Base-by-base conservation (phyloP, 192 early-diverging fungal genomes). In the Coemansia reversa region DNA sequence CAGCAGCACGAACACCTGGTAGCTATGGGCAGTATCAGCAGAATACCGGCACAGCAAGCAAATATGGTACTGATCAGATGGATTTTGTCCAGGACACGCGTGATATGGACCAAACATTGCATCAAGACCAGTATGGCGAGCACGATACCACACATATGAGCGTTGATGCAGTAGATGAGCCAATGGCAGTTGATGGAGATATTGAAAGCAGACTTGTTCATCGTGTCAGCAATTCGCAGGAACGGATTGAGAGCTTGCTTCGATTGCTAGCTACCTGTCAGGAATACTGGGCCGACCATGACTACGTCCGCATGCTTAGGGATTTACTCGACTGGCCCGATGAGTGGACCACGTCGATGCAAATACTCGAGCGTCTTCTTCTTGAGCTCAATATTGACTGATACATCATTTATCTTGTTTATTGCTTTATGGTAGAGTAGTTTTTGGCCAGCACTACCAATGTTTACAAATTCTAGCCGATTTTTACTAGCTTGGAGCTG, bases 291-390 rank as follows among this genome's bases (percentile, higher is more conserved):
- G 77, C 77, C 24, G 77, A 80, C 65, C 77, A 80, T 45, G 77
- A 80, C 42, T 80, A 80, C 29, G 72, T 80, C 16, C 67, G 60
- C 33, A 39, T 71, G 45, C 61, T 80, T 45, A 67, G 69, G 18
- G 67, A 70, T 16, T 70, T 80, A 69, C 77, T 80, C 18, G 42
- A 67, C 54, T 80, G 77, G 77, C 77, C 77, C 22, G 77, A 80
- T 63, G 77, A 80, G 52, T 80, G 77, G 77, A 80, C 77, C 35
- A 74, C 77, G 9, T 80, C 77, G 16, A 80, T 80, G 77, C 77
- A 80, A n/a, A 80, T 80, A 72, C 72, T 80, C 8, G 77, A 80
- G 53, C 72, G 72, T 7, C 50, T 80, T 33, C 59, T 80, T n/a
- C 69, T 80, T 16, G 77, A 80, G 51, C 68, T 80, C 18, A 51